Evolutionary conservation across 345 rosid genomes (phyloP).

Genomic region (Turnera subulata): DNA sequence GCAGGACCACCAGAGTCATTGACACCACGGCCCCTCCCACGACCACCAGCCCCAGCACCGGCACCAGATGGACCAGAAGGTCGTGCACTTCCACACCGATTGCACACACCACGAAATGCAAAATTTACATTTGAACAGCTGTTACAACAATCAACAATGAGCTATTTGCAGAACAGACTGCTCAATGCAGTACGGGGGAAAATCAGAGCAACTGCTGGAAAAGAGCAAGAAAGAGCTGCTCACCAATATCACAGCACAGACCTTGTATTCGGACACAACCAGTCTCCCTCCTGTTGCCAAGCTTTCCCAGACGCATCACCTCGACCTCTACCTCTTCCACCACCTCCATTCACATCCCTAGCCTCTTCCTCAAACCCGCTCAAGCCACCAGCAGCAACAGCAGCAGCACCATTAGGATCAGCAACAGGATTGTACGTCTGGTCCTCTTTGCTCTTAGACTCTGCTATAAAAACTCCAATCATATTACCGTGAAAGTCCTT

Average conservation of each 20-base stretch:
- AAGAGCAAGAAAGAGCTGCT: slow-evolving; percentile 89
- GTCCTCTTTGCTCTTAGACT: slow-evolving; percentile 61
- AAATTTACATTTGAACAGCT: slow-evolving; percentile 96
- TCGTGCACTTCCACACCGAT: slow-evolving; percentile 92
- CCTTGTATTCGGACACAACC: slow-evolving; percentile 99
- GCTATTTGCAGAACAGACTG: slow-evolving; percentile 8
- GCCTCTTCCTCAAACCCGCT: slow-evolving; percentile 46
- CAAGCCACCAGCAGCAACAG: slow-evolving; percentile 38
- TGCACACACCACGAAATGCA: slow-evolving; percentile 97
- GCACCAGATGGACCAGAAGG: slow-evolving; percentile 84
- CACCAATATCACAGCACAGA: slow-evolving; percentile 99
- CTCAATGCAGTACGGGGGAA: slow-evolving; percentile 6
- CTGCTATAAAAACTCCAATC: slow-evolving; percentile 79
- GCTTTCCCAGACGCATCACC: slow-evolving; percentile 70
- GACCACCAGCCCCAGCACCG: slow-evolving; percentile 67
- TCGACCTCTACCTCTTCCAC: slow-evolving; percentile 75
- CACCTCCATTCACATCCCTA: slow-evolving; percentile 42
- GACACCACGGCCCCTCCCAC: slow-evolving; percentile 78
- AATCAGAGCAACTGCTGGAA: slow-evolving; percentile 14
- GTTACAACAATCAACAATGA: slow-evolving; percentile 37
- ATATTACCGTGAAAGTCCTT: slow-evolving; percentile 87
- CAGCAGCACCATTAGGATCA: slow-evolving; percentile 30
- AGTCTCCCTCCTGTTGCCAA: slow-evolving; percentile 98
- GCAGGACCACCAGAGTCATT: slow-evolving; percentile 47
- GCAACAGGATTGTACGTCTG: slow-evolving; percentile 18